Base-by-base conservation (phyloP, 192 early-diverging fungal species). In the Entrophospora sp. region DNA sequence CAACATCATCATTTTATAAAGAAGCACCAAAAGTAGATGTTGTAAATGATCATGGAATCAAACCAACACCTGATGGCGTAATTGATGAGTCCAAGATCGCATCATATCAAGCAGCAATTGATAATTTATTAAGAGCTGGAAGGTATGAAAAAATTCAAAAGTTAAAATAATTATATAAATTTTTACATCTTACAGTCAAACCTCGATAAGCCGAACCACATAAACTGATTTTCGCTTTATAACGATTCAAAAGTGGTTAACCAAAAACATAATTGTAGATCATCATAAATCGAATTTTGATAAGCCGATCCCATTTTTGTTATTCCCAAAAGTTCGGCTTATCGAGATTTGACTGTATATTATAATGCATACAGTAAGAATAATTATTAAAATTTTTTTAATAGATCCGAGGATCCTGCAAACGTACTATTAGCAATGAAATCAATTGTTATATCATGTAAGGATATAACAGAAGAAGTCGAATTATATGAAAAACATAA, bases 371-470 rank as follows among this genome's bases (percentile, higher is more conserved):
- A n/a, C n/a, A n/a, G n/a, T n/a, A n/a, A n/a, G n/a, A n/a, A n/a
- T n/a, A n/a, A n/a, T n/a, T n/a, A n/a, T n/a, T n/a, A 5, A 9
- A 9, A n/a, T n/a, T n/a, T 16, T 32, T 10, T 30, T 30, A 22
- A 5, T 61, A 85, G 83, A 56, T 86, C 88, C 1, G 85, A 90
- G 18, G 75, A 81, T 35, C 83, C 88, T 31, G 76, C 91, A 1
- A 71, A 69, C 28, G 91, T 95, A 0, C 71, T 98, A 36, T 76
- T 87, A 30, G 82, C 91, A n/a, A 92, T 93, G 89, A 86, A 88
- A 59, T 72, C 87, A 5, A 84, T 96, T 37, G 89, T 92, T 30
- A 79, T 88, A 35, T 80, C 91, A 0, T 95, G 93, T 77, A 86
- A 88, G 45, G 77, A 81, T 56, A 89, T 98, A 44, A 89, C 85